Conservation (phyloP, 495 filamentous ascomycete species). For the Aspergillus panamensis region DNA sequence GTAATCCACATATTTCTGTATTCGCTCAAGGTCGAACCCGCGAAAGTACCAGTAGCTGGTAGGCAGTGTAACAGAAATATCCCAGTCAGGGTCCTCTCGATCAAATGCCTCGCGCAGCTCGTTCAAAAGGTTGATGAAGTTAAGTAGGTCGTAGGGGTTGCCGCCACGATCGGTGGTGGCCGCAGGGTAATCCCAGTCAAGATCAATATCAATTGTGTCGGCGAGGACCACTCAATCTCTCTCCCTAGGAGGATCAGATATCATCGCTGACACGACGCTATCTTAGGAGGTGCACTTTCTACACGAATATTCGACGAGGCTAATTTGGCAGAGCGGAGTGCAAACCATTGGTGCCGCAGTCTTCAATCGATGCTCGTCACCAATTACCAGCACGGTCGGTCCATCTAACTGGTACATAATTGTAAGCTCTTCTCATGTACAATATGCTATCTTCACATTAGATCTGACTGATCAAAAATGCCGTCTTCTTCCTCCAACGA, state of each 20-base stretch:
- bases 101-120: conserved; percentile 26
- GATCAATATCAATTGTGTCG: too few species aligned
- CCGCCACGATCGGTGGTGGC: conserved; percentile 43
- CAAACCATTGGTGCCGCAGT: background rate
- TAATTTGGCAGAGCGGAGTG: background rate
- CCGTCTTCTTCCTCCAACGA: background rate
- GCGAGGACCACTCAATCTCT: too few species aligned
- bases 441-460: too few species aligned
- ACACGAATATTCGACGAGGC: background rate
- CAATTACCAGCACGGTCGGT: background rate
- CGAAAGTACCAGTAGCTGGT: conserved; percentile 51
- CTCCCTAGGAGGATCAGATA: too few species aligned
- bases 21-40: conserved; percentile 39
- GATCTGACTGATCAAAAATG: too few species aligned
- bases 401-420: background rate
- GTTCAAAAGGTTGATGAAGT: conserved; percentile 35
- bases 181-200: conserved; percentile 41
- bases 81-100: conserved; percentile 20
- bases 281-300: background rate
- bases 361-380: background rate
- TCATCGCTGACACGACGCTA: too few species aligned
- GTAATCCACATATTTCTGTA: conserved; percentile 42
- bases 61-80: conserved; percentile 40
- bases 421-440: too few species aligned
- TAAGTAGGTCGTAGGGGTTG: conserved; percentile 30